Percentiles rank a stretch among this genome's conserved stretches.
phyloP scores from a whole-genome alignment of 768 basidiomycete genomes.

The Mycena capillaripes region DNA sequence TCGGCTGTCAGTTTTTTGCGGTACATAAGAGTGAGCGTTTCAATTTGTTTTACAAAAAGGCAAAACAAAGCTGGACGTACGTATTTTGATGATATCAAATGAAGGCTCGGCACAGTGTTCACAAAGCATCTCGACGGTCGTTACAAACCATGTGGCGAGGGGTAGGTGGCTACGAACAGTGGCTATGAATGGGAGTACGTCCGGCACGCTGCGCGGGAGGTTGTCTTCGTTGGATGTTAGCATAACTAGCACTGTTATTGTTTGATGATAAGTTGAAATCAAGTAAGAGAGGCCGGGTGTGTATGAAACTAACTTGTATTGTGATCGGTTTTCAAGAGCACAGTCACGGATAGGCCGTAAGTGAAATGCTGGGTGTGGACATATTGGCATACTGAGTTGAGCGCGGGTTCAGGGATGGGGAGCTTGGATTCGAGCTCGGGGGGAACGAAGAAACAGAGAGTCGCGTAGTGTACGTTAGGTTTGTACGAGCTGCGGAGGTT shows the following conservation, averaged over 20 bases:
- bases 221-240: slow-evolving; percentile 14
- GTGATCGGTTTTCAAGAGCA: slow-evolving; percentile 27
- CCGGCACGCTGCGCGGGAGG: slow-evolving; percentile 9
- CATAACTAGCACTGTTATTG: slow-evolving; percentile 26
- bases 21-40: too few relatives aligned
- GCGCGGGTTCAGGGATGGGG: slow-evolving; percentile 13
- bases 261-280: slow-evolving; percentile 5
- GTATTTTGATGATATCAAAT: slow-evolving; percentile 25
- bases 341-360: slow-evolving; percentile 18
- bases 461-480: slow-evolving; percentile 18
- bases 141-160: slow-evolving; percentile 11
- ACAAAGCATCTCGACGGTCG: slow-evolving; percentile 25
- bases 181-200: slow-evolving; percentile 22
- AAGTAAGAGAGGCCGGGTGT: slow-evolving; percentile 4
- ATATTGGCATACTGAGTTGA: slow-evolving; percentile 16
- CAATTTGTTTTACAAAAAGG: too few relatives aligned
- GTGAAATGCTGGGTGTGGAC: slow-evolving; percentile 16
- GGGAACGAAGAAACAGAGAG: slow-evolving; percentile 10
- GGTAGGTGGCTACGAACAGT: slow-evolving; percentile 12
- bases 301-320: slow-evolving; percentile 31
- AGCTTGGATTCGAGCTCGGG: slow-evolving; percentile 16
- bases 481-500: slow-evolving; percentile 20
- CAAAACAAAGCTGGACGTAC: slow-evolving; percentile 8
- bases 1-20: too few relatives aligned
- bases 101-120: slow-evolving; percentile 7